These are phyloP conservation scores for Colletotrichum lindemuthianum DNA, from an alignment of 2,329 filamentous ascomycete genomes.

Conservation along the genomic window DNA sequence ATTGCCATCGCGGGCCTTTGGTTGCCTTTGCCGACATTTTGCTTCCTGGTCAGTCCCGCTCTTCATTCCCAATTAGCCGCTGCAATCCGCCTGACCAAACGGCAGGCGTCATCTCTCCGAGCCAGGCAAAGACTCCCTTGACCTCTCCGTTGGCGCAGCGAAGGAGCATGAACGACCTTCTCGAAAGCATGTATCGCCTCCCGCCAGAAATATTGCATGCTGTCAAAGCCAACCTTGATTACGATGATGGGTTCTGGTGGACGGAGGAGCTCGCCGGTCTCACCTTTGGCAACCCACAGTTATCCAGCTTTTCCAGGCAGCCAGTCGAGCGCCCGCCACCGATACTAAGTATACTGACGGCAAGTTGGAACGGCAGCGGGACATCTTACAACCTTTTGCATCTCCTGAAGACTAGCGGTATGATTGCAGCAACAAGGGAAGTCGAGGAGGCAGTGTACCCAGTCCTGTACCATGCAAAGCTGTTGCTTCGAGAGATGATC, in stretches of 20 bases:
- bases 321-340: conserved; percentile 56
- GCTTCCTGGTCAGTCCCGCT: conserved; percentile 55
- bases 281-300: conserved; percentile 50
- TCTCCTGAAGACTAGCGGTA: conserved; percentile 61
- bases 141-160: conserved; percentile 61
- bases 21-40: conserved; percentile 59
- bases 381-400: conserved; percentile 63
- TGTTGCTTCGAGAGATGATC: conserved; percentile 63
- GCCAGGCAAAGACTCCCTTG: conserved; percentile 60
- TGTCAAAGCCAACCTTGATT: conserved; percentile 59
- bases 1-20: conserved; percentile 62
- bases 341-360: conserved; percentile 59
- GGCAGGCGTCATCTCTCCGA: conserved; percentile 57
- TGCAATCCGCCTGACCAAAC: conserved; percentile 6
- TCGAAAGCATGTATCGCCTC: conserved; percentile 57
- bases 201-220: conserved; percentile 51
- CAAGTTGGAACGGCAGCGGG: conserved; percentile 61
- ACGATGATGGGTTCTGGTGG: conserved; percentile 68
- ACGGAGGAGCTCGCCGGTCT: conserved; percentile 59
- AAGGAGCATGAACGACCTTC: conserved; percentile 62
- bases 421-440: conserved; percentile 58
- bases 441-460: conserved; percentile 61
- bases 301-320: conserved; percentile 51
- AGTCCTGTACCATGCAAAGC: conserved; percentile 62
- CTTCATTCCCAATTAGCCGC: background rate